Base-by-base conservation (phyloP, 2,329 filamentous ascomycete genomes). In the Lachnellula cervina region DNA sequence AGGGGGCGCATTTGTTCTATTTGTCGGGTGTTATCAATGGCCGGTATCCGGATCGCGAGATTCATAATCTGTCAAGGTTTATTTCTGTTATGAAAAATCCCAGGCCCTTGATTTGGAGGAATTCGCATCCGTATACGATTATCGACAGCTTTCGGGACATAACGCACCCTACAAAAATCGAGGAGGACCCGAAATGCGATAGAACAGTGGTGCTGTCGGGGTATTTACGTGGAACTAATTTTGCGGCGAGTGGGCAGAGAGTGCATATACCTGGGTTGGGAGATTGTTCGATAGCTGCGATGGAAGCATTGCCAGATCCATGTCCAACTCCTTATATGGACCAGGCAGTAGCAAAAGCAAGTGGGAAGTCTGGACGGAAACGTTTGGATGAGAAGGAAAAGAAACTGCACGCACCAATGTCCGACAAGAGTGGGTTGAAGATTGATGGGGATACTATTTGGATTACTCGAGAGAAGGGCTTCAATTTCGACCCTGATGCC, bases 1-100 rank as follows among this genome's bases (percentile, higher is more conserved):
- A 96, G 68, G 94, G 94, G 54, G 94, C 95, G 5, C 96, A 99
- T 70, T 78, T 99, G 0, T 99, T 99, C 74, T 97, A 97, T 68
- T 81, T 99, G 5, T 96, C 90, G 1, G 94, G 94, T 67, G 92
- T 99, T 37, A 88, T 97, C 65, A 99, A 99, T 71, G 94, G 94
- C 43, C 82, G 94, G 61, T 99, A 99, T 68, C 95, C 94, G 0
- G 94, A 99, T 71, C 86, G 95, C 61, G 95, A 99, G 73, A 85
- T 99, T 16, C 89, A 97, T 75, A 99, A 99, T 69, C 74, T 99
- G 52, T 96, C 90, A 14, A 84, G 95, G 54, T 99, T 99, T 72
- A 79, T 99, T 62, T 96, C 90, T 19, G 91, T 99, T 63, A 99
- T 99, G 95, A 99, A 99, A 79, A 99, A 96, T 70, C 93, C 95